phyloP scores from a whole-genome alignment of 2,329 filamentous ascomycete genomes.

The Zymoseptoria ardabiliae region DNA sequence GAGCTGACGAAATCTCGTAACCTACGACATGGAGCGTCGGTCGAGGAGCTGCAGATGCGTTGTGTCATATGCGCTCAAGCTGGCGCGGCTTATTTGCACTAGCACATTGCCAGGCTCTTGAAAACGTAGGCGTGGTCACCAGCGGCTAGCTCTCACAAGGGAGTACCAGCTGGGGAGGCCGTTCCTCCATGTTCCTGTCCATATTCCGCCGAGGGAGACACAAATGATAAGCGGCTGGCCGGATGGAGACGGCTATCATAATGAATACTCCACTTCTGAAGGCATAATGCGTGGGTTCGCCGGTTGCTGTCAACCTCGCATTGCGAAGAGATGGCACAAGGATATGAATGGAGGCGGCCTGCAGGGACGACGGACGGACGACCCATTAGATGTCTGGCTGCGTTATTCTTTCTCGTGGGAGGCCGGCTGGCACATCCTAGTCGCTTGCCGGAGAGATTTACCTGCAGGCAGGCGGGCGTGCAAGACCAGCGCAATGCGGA shows the following conservation, averaged over 20 bases:
- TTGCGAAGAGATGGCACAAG: not conserved
- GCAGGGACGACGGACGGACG: not conserved
- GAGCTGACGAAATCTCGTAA: too few species aligned
- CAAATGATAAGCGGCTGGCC: not conserved
- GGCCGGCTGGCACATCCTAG: not conserved
- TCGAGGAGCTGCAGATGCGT: too few species aligned
- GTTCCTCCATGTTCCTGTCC: not conserved
- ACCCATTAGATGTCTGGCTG: not conserved
- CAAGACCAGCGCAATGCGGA: not conserved
- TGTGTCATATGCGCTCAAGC: too few species aligned
- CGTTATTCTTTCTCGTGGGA: not conserved
- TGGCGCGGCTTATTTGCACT: not conserved
- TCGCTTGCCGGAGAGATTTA: not conserved
- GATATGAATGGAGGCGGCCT: not conserved
- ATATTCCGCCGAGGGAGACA: not conserved
- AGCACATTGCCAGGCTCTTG: not conserved
- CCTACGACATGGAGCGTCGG: too few species aligned
- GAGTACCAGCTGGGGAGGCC: not conserved
- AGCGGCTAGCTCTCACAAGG: not conserved
- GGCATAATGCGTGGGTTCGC: not conserved
- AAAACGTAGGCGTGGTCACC: not conserved
- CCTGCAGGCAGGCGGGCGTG: not conserved
- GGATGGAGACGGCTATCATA: not conserved
- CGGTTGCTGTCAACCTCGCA: not conserved
- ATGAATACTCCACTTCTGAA: not conserved